Percentiles rank a stretch among this genome's conserved stretches.
These are phyloP conservation scores for Podospora conica DNA, from an alignment of 495 filamentous ascomycete genomes.

Conservation along the genomic window DNA sequence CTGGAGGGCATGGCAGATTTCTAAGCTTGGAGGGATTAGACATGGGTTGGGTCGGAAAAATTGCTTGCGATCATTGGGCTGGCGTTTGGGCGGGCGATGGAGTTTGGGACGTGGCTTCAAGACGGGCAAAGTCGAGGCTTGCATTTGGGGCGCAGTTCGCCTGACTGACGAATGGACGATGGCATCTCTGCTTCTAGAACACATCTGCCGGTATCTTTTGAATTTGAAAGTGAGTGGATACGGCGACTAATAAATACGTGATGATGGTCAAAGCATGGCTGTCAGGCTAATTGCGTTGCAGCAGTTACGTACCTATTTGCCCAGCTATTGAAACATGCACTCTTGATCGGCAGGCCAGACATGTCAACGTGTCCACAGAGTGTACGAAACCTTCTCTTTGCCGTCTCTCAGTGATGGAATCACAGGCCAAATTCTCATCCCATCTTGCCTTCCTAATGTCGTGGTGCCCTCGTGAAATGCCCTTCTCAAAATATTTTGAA, in stretches of 20 bases:
- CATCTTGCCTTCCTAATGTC: not conserved
- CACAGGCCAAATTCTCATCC: not conserved
- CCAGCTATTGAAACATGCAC: slow-evolving; percentile 6
- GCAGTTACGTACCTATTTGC: slow-evolving; percentile 1
- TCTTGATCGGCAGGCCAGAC: not conserved
- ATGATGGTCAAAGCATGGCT: not conserved
- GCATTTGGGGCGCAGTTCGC: not conserved
- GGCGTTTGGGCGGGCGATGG: slow-evolving; percentile 4
- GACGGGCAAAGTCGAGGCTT: not conserved
- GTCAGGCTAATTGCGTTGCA: slow-evolving; percentile 5
- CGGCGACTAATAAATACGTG: slow-evolving; percentile 1
- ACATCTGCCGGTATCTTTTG: not conserved
- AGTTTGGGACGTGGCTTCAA: not conserved
- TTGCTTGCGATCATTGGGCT: not conserved
- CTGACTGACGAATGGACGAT: not conserved
- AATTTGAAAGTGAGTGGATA: not conserved
- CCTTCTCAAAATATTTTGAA: not conserved
- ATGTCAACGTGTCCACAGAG: not conserved
- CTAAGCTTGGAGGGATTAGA: slow-evolving; percentile 17
- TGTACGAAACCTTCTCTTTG: not conserved
- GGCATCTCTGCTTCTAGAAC: not conserved
- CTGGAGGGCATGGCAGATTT: slow-evolving; percentile 78
- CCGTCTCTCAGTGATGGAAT: not conserved
- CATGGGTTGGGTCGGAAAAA: not conserved
- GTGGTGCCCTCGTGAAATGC: not conserved